phyloP scores from a whole-genome alignment of 1,284 basidiomycete genomes.

The Heimioporus retisporus region DNA sequence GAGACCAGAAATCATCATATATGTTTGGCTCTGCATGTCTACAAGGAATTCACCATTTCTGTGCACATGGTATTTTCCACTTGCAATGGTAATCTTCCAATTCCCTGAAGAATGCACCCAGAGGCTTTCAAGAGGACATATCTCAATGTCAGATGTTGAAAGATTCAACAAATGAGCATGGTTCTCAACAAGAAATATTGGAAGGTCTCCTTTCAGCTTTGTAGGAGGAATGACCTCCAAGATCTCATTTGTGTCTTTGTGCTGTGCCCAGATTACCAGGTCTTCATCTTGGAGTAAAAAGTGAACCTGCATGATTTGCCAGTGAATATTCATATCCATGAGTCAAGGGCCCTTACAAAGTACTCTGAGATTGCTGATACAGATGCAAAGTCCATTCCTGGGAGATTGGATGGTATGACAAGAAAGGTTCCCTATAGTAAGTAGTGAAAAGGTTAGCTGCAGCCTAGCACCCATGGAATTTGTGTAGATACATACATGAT shows the following conservation, averaged over 20 bases:
- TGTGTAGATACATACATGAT: too few species aligned
- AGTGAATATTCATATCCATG: too few species aligned
- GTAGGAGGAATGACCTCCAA: constrained; percentile 49
- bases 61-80: constrained; percentile 11
- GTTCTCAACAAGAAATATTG: constrained; percentile 40
- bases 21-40: constrained; percentile 42
- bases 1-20: constrained; percentile 36
- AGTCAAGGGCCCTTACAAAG: background rate
- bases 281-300: constrained; percentile 43
- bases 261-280: constrained; percentile 28
- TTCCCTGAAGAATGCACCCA: constrained; percentile 33
- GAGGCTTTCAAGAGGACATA: constrained; percentile 35
- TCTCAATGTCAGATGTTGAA: background rate
- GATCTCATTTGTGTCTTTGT: constrained; percentile 29
- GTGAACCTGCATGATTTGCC: background rate
- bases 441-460: too few species aligned
- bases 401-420: background rate
- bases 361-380: background rate
- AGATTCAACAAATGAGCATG: constrained; percentile 53
- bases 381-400: background rate
- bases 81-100: constrained; percentile 20
- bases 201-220: constrained; percentile 48
- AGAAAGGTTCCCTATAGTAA: background rate
- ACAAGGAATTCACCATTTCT: constrained; percentile 28
- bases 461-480: too few species aligned